Evolutionary conservation across 179 eudicot genomes (phyloP), one percentile per base, ranked within the genome.

Genomic region (Camellia oleifera): DNA sequence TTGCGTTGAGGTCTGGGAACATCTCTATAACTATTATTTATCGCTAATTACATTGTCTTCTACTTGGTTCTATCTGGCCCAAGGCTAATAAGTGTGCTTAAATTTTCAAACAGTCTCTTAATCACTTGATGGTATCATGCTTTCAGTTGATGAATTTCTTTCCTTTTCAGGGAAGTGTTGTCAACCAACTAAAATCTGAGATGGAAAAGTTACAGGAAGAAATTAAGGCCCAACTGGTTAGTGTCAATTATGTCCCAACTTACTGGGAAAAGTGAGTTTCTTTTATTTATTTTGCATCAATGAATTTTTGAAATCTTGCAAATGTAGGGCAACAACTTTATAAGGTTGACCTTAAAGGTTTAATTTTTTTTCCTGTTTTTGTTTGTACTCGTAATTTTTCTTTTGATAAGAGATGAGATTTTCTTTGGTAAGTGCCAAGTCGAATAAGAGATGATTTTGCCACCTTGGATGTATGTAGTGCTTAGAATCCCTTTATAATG

Each of bases 121-220:
- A 15, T 75, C 54, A n/a, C 32, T 80, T 73, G 68, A 65, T 53
- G 44, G 20, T 60, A 5, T 42, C 3, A 26, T 48, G 67, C 54
- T 72, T 82, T 40, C 88, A 94, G 99, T 83, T 46, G 72, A 68
- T 65, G 3, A 5, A 3, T 48, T 78, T 64, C 50, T 64, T 74
- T 67, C 71, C 48, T 46, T 67, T 84, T 17, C 88, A 96, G 99
- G 99, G 95, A 69, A 84, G 89, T 83, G 77, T 87, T 79, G 97
- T 94, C 83, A 80, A 82, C 87, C 98, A 92, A 77, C 84, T 94
- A 74, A 96, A 87, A 88, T 84, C 78, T 87, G 99, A 94, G 71
- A 87, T 92, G 89, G 93, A 89, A 82, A 90, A 62, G 77, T 84
- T 92, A 83, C 98, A 91, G 77, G 91, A 82, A 74, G 98, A 96